A percentile compares a stretch with the other conserved stretches of the same genome.
phyloP scores from a whole-genome alignment of 257 asterid genomes.

The Anisodus acutangulus region DNA sequence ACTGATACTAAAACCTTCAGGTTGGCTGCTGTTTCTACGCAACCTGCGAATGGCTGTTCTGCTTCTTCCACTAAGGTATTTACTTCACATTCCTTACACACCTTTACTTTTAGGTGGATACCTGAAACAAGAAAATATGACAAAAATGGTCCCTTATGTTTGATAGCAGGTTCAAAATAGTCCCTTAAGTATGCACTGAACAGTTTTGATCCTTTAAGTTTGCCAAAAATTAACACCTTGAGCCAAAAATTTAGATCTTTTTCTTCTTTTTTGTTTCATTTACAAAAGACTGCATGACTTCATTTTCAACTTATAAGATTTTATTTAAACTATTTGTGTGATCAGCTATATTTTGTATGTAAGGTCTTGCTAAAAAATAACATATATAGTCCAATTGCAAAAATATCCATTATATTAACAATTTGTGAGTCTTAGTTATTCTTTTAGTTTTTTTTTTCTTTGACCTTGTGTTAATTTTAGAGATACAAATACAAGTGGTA shows the following conservation, averaged over 20 bases:
- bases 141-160: no score
- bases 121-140: not conserved
- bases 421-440: constrained; percentile 10
- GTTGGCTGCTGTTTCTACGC: constrained; percentile 53
- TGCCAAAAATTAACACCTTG: no score
- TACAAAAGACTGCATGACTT: not conserved
- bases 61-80: constrained; percentile 62
- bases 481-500: not conserved
- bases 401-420: not conserved
- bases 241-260: no score
- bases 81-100: constrained; percentile 15
- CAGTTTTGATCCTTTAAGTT: no score
- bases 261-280: no score
- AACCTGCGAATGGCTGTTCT: constrained; percentile 71
- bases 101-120: constrained; percentile 11
- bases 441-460: not conserved
- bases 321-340: constrained; percentile 19
- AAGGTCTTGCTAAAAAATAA: not conserved
- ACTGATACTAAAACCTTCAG: constrained; percentile 52
- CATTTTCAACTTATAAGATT: constrained; percentile 9
- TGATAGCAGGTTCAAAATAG: no score
- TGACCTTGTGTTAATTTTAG: not conserved
- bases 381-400: not conserved
- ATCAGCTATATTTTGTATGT: not conserved
- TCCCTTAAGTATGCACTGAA: no score